A percentile compares a stretch with the other conserved stretches of the same genome.
phyloP scores from a whole-genome alignment of 1,284 basidiomycete species.

The Papiliotrema terrestris region DNA sequence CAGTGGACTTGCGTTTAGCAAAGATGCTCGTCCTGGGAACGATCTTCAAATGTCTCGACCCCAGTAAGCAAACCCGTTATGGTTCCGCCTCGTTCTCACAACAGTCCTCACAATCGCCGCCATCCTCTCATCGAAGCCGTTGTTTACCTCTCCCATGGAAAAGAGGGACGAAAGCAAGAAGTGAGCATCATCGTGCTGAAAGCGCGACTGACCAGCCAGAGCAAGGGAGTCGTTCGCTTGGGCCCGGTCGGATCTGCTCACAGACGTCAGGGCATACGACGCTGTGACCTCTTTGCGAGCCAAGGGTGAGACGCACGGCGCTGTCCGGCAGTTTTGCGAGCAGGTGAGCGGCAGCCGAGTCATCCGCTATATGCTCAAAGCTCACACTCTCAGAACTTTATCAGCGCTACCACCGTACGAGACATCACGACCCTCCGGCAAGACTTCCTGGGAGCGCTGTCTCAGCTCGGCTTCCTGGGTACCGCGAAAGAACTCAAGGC shows the following conservation, averaged over 20 bases:
- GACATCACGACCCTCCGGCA: slow-evolving; percentile 75
- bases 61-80: slow-evolving; percentile 17
- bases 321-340: slow-evolving; percentile 68
- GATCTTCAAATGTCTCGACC: slow-evolving; percentile 72
- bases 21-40: slow-evolving; percentile 88
- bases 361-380: slow-evolving; percentile 3
- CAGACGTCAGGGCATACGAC: slow-evolving; percentile 73
- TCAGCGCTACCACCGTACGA: slow-evolving; percentile 69
- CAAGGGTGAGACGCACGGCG: slow-evolving; percentile 54
- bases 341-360: slow-evolving; percentile 53
- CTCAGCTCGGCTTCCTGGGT: slow-evolving; percentile 67
- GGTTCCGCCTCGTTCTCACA: background rate
- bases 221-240: slow-evolving; percentile 65
- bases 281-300: slow-evolving; percentile 59
- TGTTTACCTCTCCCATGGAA: slow-evolving; percentile 78
- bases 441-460: slow-evolving; percentile 71
- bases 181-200: slow-evolving; percentile 49
- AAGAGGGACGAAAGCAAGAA: slow-evolving; percentile 72
- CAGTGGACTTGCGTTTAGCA: slow-evolving; percentile 81
- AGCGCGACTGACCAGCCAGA: slow-evolving; percentile 46
- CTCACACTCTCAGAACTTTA: slow-evolving; percentile 64
- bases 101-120: slow-evolving; percentile 72
- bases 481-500: slow-evolving; percentile 50
- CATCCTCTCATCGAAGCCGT: slow-evolving; percentile 78
- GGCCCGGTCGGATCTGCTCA: slow-evolving; percentile 81